phyloP scores from a whole-genome alignment of 139 green algal genomes.

The Auxenochlorella pyrenoidosa region DNA sequence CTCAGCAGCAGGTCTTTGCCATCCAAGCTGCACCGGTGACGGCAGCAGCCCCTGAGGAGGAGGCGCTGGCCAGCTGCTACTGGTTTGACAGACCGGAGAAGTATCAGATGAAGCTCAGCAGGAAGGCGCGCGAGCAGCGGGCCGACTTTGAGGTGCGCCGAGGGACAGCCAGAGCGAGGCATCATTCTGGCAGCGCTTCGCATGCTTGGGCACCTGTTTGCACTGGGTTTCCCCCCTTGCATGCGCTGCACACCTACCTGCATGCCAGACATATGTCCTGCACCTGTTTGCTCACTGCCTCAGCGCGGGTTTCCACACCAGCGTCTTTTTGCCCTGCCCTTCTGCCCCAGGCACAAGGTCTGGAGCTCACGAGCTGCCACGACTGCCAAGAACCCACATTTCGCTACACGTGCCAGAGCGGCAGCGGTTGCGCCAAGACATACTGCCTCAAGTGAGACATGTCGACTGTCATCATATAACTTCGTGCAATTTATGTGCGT shows the following conservation, averaged over 20 bases:
- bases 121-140: background rate
- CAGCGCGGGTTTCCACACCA: too few species aligned
- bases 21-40: background rate
- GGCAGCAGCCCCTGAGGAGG: background rate
- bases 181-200: too few species aligned
- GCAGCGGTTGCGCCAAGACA: background rate
- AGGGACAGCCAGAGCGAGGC: too few species aligned
- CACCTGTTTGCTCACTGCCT: too few species aligned
- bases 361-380: background rate
- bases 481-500: too few species aligned
- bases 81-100: background rate
- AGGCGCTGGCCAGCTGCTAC: background rate
- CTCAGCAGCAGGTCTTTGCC: background rate
- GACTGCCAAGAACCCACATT: constrained; percentile 10
- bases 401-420: background rate
- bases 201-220: too few species aligned
- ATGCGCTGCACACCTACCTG: too few species aligned
- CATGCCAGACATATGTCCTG: too few species aligned
- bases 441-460: constrained; percentile 22
- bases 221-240: too few species aligned
- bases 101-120: background rate
- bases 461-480: too few species aligned
- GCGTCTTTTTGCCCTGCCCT: too few species aligned
- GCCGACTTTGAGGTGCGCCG: background rate
- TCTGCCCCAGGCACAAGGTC: background rate